These are phyloP conservation scores for Schizothecium vesticola DNA, from an alignment of 495 filamentous ascomycete species.

Conservation along the genomic window DNA sequence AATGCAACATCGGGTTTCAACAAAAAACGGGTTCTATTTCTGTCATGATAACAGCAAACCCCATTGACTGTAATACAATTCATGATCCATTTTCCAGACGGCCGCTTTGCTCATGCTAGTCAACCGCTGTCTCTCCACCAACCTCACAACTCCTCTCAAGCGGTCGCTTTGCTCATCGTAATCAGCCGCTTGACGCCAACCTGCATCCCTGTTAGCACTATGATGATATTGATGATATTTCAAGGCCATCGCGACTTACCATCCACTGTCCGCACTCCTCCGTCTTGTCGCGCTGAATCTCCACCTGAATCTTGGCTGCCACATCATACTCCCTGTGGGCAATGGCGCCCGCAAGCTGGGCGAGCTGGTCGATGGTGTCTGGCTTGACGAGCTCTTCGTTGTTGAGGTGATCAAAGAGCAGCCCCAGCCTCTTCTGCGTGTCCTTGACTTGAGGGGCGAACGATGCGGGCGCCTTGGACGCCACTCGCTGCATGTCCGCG, in stretches of 20 bases:
- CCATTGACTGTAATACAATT: neutral
- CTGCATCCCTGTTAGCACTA: constrained; percentile 38
- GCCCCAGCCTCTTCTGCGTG: constrained; percentile 82
- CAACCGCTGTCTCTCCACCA: neutral
- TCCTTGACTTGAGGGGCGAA: constrained; percentile 86
- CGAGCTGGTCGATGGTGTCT: constrained; percentile 65
- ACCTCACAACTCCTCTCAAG: constrained; percentile 19
- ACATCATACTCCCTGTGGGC: constrained; percentile 66
- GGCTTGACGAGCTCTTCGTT: constrained; percentile 83
- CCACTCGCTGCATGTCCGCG: constrained; percentile 82
- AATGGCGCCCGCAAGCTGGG: constrained; percentile 60
- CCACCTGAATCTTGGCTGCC: constrained; percentile 70
- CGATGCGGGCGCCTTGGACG: constrained; percentile 68
- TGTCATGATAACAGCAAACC: neutral
- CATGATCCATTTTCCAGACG: neutral
- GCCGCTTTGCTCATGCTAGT: constrained; percentile 7
- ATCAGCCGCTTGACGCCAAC: constrained; percentile 89
- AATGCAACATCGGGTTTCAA: neutral
- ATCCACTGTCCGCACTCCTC: constrained; percentile 94
- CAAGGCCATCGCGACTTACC: constrained; percentile 53
- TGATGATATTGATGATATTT: too few species aligned
- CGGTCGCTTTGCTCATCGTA: constrained; percentile 81
- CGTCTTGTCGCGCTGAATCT: constrained; percentile 74
- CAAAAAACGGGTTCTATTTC: neutral
- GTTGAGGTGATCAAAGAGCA: constrained; percentile 94